Evolutionary conservation across 148 eudicot genomes (phyloP), one percentile per base, ranked within the genome.

Genomic region (Spergularia bocconei): DNA sequence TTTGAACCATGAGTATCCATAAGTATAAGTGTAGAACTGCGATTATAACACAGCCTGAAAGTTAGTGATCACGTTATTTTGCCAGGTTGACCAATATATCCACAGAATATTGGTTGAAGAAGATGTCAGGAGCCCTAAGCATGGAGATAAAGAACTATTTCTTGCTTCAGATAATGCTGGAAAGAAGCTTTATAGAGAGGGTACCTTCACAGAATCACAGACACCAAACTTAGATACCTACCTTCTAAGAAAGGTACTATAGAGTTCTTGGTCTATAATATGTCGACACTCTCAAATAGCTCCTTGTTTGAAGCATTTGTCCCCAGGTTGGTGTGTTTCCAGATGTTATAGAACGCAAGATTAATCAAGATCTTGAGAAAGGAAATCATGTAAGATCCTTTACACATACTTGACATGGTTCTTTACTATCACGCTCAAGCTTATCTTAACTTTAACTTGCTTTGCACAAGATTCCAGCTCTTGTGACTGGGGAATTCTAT

Each of bases 401-500:
- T 23, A 50, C 54, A n/a, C 3, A 29, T 2, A 29, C 15, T 29
- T 39, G 44, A 70, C 54, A 62, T 69, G 33, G 21, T 48, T 75
- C 41, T 55, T 36, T 62, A 70, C 19, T 25, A 33, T 70, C 39
- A 54, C n/a, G 10, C 47, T 20, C 5, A 15, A 38, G 36, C 36
- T 33, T 75, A 25, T 64, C 67, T 47, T 70, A 4, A 50, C 48
- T 63, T 17, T 6, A 14, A 19, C 73, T 50, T 71, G 39, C 41
- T 70, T 79, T 82, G 79, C 82, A 76, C 76, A 85, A 96, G 99
- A 86, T 96, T 75, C 87, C 99, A 66, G 99, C 99, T 64, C 59
- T 96, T 87, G 88, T 96, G 78, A 96, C 99, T 17, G 98, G 96
- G 67, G 99, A 96, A 77, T 96, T 85, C 81, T 96, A 96, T 75